Base-by-base conservation (phyloP, 2,329 filamentous ascomycete genomes). In the Xylaria polymorpha region DNA sequence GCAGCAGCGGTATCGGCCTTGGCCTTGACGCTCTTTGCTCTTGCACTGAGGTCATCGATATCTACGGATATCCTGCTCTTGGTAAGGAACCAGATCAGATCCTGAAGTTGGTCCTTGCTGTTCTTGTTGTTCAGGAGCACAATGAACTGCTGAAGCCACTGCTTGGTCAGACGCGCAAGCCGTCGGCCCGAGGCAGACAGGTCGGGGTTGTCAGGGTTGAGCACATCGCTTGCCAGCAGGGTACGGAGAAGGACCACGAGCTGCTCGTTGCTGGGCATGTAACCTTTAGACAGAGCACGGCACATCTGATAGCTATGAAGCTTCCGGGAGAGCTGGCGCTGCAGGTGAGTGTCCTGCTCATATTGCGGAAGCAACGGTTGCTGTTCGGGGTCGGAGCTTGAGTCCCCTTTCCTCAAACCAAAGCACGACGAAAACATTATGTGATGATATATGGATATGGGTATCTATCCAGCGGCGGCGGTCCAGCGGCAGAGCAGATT, bases 271-370 rank as follows among this genome's bases (percentile, higher is more conserved):
- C 93, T 96, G 56, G 95, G 95, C 92, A 98, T 94, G 81, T 90
- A 98, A 6, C 95, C 95, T 76, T 93, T 88, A 1, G 88, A 88
- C 10, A 98, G 80, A 64, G 95, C 95, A 62, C 92, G 88, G 35
- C 94, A 79, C 91, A 97, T 97, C 84, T 97, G 94, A 78, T 97
- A 98, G 32, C 91, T 91, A 81, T 97, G 95, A 69, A 98, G 87
- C 85, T 97, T 98, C 80, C 95, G 90, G 77, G 95, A 93, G 67
- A 97, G 86, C 75, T 90, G 85, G 57, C 90, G 86, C 85, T 97
- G 93, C 63, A 94, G 83, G 39, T 85, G 82, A 0, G 94, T 97
- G 76, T 96, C 93, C 80, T 97, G 91, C 75, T 90, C 85, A 84
- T 96, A 96, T 75, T 90, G 91, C 67, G 94, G 92, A 58, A 97